Percentiles rank a stretch among this genome's conserved stretches.
phyloP scores from a whole-genome alignment of 495 filamentous ascomycete species.

The Cercophora scortea region DNA sequence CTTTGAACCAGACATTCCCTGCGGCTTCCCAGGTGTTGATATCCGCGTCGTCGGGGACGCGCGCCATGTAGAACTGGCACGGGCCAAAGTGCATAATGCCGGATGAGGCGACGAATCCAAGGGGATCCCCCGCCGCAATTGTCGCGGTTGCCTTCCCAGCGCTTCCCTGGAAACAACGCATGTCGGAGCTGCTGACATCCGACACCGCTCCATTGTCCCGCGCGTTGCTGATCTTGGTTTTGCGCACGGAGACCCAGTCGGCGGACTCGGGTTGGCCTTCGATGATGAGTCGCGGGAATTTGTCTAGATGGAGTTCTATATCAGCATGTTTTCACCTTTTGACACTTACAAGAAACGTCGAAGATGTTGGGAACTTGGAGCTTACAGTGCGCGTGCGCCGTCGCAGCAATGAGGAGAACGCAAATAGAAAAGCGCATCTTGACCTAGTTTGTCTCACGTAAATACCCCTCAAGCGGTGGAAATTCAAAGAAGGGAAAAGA shows the following conservation, averaged over 20 bases:
- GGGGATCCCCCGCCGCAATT: slow-evolving; percentile 27
- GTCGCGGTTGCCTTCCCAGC: slow-evolving; percentile 24
- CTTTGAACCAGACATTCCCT: slow-evolving; percentile 45
- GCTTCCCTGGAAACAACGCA: slow-evolving; percentile 35
- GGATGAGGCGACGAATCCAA: slow-evolving; percentile 35
- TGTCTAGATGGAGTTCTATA: slow-evolving; percentile 10
- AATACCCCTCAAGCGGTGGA: no score
- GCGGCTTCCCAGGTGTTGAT: slow-evolving; percentile 38
- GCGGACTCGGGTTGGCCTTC: slow-evolving; percentile 21
- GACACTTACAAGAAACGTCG: no score
- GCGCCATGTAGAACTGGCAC: slow-evolving; percentile 42
- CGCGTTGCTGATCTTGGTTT: slow-evolving; percentile 37
- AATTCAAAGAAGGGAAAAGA: no score
- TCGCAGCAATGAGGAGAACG: no score
- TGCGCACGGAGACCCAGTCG: slow-evolving; percentile 34
- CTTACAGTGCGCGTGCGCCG: no score
- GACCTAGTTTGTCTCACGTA: no score
- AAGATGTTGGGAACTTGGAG: no score
- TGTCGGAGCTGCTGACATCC: slow-evolving; percentile 31
- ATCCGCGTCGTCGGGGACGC: slow-evolving; percentile 30
- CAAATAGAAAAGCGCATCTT: no score
- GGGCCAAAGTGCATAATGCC: slow-evolving; percentile 40
- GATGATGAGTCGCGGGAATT: slow-evolving; percentile 25
- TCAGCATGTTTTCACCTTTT: no score
- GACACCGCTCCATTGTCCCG: slow-evolving; percentile 36